These are phyloP conservation scores for Pseudozyma flocculosa DNA, from an alignment of 1,284 basidiomycete species.

Conservation along the genomic window DNA sequence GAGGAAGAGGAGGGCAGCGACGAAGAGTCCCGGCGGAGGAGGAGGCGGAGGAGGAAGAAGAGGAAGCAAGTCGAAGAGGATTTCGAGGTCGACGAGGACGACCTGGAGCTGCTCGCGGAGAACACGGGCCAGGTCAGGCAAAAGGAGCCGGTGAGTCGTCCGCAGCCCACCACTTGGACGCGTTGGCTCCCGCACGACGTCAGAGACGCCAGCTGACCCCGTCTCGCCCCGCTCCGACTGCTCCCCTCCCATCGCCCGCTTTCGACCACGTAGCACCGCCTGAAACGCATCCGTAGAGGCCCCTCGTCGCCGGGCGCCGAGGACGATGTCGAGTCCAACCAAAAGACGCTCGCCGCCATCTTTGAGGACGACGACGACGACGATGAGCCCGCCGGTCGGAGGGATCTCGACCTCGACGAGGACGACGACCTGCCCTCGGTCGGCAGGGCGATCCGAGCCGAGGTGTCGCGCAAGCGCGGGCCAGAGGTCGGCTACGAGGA, in stretches of 20 bases:
- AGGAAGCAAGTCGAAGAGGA: constrained; percentile 61
- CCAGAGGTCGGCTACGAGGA: constrained; percentile 51
- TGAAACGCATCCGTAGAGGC: constrained; percentile 58
- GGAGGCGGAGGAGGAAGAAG: constrained; percentile 40
- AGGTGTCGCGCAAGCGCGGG: constrained; percentile 24
- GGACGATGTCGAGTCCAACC: constrained; percentile 61
- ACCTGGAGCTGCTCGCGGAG: constrained; percentile 89
- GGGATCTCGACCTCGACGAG: constrained; percentile 60
- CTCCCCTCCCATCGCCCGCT: too few species aligned
- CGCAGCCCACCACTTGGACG: background rate
- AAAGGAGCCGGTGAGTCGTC: constrained; percentile 41
- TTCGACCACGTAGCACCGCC: constrained; percentile 15
- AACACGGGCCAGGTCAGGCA: constrained; percentile 72
- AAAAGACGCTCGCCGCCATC: constrained; percentile 72
- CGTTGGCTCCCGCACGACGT: too few species aligned
- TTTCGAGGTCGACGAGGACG: constrained; percentile 86
- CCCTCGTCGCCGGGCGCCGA: constrained; percentile 63
- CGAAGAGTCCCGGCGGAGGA: constrained; percentile 66
- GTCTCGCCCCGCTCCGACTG: too few species aligned
- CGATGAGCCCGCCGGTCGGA: constrained; percentile 56
- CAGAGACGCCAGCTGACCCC: too few species aligned
- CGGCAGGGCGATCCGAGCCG: constrained; percentile 38
- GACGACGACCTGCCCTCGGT: constrained; percentile 61
- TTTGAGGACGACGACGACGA: constrained; percentile 76
- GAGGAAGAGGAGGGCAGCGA: too few species aligned